Percentiles rank a stretch among this genome's conserved stretches.
Conservation (phyloP, 306 rosid species). For the Cercis canadensis region DNA sequence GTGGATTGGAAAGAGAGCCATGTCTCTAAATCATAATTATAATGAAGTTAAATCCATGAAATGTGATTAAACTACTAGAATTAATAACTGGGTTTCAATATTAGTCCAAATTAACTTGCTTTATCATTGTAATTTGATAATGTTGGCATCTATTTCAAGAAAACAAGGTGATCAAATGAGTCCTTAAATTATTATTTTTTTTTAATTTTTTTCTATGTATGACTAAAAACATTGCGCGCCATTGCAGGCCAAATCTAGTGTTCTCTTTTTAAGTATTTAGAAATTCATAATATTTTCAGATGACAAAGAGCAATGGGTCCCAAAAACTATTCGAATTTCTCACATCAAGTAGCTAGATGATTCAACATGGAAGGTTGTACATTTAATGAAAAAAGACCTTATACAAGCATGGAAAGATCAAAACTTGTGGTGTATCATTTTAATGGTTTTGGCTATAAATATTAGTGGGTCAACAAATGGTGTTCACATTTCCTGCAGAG, state of each 20-base stretch:
- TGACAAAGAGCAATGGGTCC: too few relatives aligned
- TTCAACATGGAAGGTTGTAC: neutral
- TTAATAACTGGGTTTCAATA: neutral
- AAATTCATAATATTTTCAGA: too few relatives aligned
- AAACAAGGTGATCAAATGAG: too few relatives aligned
- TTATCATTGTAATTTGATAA: too few relatives aligned
- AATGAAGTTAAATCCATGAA: conserved; percentile 9
- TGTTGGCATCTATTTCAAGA: too few relatives aligned
- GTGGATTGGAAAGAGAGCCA: conserved; percentile 1
- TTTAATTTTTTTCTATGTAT: too few relatives aligned
- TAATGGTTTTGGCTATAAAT: neutral
- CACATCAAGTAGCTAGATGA: too few relatives aligned
- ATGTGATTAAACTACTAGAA: conserved; percentile 2
- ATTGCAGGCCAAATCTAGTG: too few relatives aligned
- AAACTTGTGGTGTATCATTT: conserved; percentile 16
- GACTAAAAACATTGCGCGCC: too few relatives aligned
- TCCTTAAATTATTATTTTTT: too few relatives aligned
- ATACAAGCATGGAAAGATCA: neutral
- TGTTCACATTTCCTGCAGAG: conserved; percentile 3
- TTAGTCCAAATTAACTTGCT: neutral
- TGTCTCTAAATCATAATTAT: conserved; percentile 23
- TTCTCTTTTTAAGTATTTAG: too few relatives aligned
- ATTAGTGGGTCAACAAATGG: neutral
- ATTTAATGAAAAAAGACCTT: neutral
- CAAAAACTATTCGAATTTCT: neutral